Conservation (phyloP, 805 yeast species). For the Maudiozyma barnettii region DNA sequence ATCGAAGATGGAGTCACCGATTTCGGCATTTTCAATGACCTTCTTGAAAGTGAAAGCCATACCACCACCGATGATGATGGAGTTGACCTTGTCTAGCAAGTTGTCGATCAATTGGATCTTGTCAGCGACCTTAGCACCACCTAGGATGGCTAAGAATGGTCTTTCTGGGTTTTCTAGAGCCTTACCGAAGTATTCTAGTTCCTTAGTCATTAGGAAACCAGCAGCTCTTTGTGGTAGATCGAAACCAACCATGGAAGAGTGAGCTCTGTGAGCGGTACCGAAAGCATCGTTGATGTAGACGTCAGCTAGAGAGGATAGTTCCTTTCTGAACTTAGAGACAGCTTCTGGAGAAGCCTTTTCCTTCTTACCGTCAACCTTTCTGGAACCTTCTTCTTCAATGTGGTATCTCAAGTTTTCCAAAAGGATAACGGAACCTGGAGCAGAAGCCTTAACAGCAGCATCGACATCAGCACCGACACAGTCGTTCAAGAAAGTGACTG, state of each 20-base stretch:
- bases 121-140: slow-evolving; percentile 99
- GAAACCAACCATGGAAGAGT: slow-evolving; percentile 97
- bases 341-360: slow-evolving; percentile 81
- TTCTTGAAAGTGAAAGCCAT: slow-evolving; percentile 99
- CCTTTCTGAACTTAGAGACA: slow-evolving; percentile 80
- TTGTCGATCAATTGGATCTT: slow-evolving; percentile 98
- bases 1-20: slow-evolving; percentile 90
- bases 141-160: slow-evolving; percentile 97
- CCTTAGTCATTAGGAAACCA: slow-evolving; percentile 97
- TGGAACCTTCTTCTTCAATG: slow-evolving; percentile 93
- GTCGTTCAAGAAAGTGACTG: slow-evolving; percentile 77
- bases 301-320: slow-evolving; percentile 88
- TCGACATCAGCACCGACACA: slow-evolving; percentile 91
- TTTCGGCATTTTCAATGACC: slow-evolving; percentile 72
- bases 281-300: slow-evolving; percentile 97
- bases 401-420: slow-evolving; percentile 98
- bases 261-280: slow-evolving; percentile 99
- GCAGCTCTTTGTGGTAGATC: slow-evolving; percentile 94
- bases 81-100: slow-evolving; percentile 89
- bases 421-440: slow-evolving; percentile 74
- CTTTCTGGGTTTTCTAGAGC: slow-evolving; percentile 96
- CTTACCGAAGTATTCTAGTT: slow-evolving; percentile 93
- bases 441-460: slow-evolving; percentile 61
- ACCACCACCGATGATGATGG: slow-evolving; percentile 96
- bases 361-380: slow-evolving; percentile 86